Evolutionary conservation across 2,329 filamentous ascomycete genomes (phyloP), one percentile per base, ranked within the genome.

Genomic region (Neurospora sp.): DNA sequence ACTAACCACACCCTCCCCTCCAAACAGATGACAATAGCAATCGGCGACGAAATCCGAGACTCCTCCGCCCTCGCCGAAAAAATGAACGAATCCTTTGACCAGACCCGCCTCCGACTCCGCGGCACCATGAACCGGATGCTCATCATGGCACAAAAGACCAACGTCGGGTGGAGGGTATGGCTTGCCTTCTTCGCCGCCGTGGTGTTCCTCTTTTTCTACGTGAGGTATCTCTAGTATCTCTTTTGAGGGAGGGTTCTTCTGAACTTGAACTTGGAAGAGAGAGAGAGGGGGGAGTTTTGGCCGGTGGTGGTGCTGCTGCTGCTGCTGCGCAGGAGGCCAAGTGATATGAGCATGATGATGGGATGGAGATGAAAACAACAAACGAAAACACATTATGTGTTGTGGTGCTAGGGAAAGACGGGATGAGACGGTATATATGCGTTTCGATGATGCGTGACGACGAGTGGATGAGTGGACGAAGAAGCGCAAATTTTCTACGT

Each of bases 61-160:
- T 96, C 92, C 15, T 92, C 93, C 2, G 90, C 92, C 1, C 86
- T 98, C 4, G 92, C 93, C 2, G 93, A 97, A 76, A 95, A 93
- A 81, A 97, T 99, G 90, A 98, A 98, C 80, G 93, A 97, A 77
- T 87, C 89, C 5, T 99, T 98, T 78, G 95, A 98, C 79, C 89
- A 87, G 76, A 96, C 95, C 68, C 85, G 94, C 40, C 82, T 93
- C 68, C 88, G 92, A 73, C 83, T 99, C 72, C 87, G 90, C 66
- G 93, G 95, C 69, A 98, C 96, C 19, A 98, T 99, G 96, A 97
- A 93, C 79, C 86, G 94, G 71, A 99, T 99, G 96, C 82, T 98
- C 74, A 79, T 95, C 69, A 99, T 99, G 96, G 96, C 96, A 4
- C 88, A 98, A 82, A 86, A 89, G 76, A 97, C 94, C 2, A 96